Percentiles rank a stretch among this genome's conserved stretches.
phyloP scores from a whole-genome alignment of 805 yeast species.

The Suhomyces pyralidae region DNA sequence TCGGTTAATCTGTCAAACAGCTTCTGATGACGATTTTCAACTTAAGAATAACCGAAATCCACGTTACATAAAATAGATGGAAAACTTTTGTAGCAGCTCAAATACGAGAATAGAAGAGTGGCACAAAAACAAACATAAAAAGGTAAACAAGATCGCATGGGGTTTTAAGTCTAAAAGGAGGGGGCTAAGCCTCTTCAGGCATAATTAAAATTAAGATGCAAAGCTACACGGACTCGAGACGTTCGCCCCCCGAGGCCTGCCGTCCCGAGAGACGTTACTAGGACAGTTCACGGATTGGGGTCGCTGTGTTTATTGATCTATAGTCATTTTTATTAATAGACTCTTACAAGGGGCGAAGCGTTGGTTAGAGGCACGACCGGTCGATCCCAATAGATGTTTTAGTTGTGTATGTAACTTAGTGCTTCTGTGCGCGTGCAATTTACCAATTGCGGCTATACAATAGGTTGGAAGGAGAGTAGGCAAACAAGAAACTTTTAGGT shows the following conservation, averaged over 20 bases:
- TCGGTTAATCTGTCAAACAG: not conserved
- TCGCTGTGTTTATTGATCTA: not conserved
- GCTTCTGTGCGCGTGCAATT: not conserved
- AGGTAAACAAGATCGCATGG: not conserved
- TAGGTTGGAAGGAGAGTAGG: not conserved
- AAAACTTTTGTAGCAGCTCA: not conserved
- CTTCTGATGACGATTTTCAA: not conserved
- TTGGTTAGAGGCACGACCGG: not conserved
- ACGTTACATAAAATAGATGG: not conserved
- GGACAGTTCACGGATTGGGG: not conserved
- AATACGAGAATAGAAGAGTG: not conserved
- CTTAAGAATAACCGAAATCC: not conserved
- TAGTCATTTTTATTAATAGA: not conserved
- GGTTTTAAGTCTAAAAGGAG: not conserved
- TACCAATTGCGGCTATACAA: not conserved
- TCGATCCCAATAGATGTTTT: not conserved
- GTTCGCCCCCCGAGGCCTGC: not conserved
- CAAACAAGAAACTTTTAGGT: not conserved
- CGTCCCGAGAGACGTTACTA: not conserved
- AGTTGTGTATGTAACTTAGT: not conserved
- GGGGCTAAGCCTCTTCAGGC: not conserved
- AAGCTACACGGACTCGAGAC: not conserved
- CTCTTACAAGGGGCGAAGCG: not conserved
- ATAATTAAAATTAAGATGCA: not conserved
- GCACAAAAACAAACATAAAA: not conserved